Percentiles rank a stretch among this genome's conserved stretches.
Conservation (phyloP, 441 rosid species). For the Gossypium davidsonii region DNA sequence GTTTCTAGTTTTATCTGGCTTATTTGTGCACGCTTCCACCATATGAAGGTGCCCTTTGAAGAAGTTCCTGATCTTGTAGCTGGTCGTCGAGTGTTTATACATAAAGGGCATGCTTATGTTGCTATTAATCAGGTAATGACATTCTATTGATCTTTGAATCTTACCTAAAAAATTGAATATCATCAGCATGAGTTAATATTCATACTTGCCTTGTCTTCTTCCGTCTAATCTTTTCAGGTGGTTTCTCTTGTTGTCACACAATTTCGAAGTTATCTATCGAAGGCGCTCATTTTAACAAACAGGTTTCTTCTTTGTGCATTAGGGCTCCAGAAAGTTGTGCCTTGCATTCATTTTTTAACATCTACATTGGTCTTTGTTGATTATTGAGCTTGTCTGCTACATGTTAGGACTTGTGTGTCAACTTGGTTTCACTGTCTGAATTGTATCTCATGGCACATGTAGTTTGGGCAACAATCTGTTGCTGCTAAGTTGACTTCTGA, state of each 20-base stretch:
- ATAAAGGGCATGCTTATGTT: slow-evolving; percentile 76
- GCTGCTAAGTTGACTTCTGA: not conserved
- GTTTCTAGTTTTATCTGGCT: slow-evolving; percentile 9
- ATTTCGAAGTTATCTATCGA: slow-evolving; percentile 68
- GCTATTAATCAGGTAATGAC: slow-evolving; percentile 53
- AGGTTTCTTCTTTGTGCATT: slow-evolving; percentile 36
- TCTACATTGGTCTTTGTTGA: not conserved
- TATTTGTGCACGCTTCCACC: slow-evolving; percentile 7
- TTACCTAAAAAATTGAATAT: not conserved
- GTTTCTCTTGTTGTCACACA: slow-evolving; percentile 73
- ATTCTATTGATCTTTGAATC: not conserved
- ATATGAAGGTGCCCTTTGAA: slow-evolving; percentile 85
- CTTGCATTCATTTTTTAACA: not conserved
- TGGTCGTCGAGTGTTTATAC: slow-evolving; percentile 60
- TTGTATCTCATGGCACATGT: not conserved
- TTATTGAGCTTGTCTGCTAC: not conserved
- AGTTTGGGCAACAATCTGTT: not conserved
- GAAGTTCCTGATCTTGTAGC: slow-evolving; percentile 96
- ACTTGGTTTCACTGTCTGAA: slow-evolving; percentile 3
- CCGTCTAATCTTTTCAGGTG: slow-evolving; percentile 29
- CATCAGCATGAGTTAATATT: slow-evolving; percentile 1
- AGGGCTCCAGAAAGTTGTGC: slow-evolving; percentile 2
- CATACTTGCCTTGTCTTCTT: slow-evolving; percentile 5
- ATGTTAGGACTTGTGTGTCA: not conserved
- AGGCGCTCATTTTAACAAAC: slow-evolving; percentile 77